Base-by-base conservation (phyloP, 257 asterid species). In the Salvia miltiorrhiza region DNA sequence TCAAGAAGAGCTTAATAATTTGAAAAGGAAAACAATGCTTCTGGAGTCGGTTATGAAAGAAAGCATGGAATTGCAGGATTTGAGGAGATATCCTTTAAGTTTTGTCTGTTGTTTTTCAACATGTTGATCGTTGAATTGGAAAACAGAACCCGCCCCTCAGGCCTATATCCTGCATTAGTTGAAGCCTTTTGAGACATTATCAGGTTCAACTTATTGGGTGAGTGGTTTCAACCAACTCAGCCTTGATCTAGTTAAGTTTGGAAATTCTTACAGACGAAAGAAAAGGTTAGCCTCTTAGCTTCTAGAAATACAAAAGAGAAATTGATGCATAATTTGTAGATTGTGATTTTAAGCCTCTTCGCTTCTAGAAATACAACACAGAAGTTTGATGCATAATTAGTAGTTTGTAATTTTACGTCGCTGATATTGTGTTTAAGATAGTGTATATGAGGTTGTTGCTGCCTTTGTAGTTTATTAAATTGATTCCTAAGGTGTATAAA, bases 71-170 rank as follows among this genome's bases (percentile, higher is more conserved):
- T 80, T 88, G 83, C 89, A 80, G 84, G 96, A 88, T 70, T 68
- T 93, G 82, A 77, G 83, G 21, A 84, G 74, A 93, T 93, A 90
- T 88, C 98, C 97, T 90, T 47, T 77, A 23, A 23, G 45, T 69
- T 58, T 71, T 53, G 35, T 65, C 69, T 23, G 54, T 72, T 33
- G 64, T 39, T 63, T 67, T 43, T 41, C 32, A 12, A 47, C 73
- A 45, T 33, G n/a, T 49, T 64, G 41, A 58, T 66, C 13, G 9
- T 28, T 41, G 37, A 32, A 47, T 69, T 44, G 8, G 37, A 60
- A 24, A 40, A 45, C 47, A 43, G 39, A 66, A 54, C 44, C 49
- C 19, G 6, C 41, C 48, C 55, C 16, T 16, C 10, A 28, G 16
- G 20, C 35, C 24, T 67, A 21, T 35, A 5, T 35, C 37, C 63